Evolutionary conservation across 768 basidiomycete species (phyloP).

Genomic region (Lyophyllum shimeji): DNA sequence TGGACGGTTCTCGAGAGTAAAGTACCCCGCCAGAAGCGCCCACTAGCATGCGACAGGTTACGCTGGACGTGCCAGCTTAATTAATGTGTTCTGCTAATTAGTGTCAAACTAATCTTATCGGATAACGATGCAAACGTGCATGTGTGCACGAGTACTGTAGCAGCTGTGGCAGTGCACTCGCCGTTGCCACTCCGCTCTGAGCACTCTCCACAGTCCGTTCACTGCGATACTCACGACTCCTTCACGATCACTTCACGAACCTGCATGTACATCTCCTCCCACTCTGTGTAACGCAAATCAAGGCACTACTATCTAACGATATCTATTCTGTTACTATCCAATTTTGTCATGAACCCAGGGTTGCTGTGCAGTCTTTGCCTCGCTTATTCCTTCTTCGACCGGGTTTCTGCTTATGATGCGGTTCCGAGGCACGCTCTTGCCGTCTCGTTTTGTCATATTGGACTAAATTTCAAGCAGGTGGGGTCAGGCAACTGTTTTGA

Average conservation of each 20-base stretch:
- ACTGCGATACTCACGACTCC: conserved; percentile 7
- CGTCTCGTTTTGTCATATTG: not conserved
- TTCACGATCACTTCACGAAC: conserved; percentile 18
- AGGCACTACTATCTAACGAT: conserved; percentile 9
- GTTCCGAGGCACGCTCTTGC: conserved; percentile 22
- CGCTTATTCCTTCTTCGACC: conserved; percentile 11
- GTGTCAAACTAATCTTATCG: conserved; percentile 17
- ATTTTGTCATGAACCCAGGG: conserved; percentile 8
- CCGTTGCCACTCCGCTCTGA: not conserved
- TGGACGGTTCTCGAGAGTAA: no score
- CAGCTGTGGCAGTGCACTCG: not conserved
- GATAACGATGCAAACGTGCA: conserved; percentile 1
- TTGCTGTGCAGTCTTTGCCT: conserved; percentile 18
- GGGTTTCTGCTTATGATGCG: conserved; percentile 23
- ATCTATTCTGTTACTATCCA: conserved; percentile 10
- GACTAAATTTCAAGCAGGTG: conserved; percentile 50
- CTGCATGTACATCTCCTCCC: conserved; percentile 14
- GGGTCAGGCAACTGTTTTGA: conserved; percentile 71
- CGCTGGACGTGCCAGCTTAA: no score
- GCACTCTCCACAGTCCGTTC: conserved; percentile 5
- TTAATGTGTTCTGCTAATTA: no score
- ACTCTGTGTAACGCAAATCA: not conserved
- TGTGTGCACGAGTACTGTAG: conserved; percentile 12
- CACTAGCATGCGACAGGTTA: no score
- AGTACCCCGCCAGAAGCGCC: no score